Evolutionary conservation across 2,329 filamentous ascomycete species (phyloP), one percentile per base, ranked within the genome.

Genomic region (Helotiales sp.): DNA sequence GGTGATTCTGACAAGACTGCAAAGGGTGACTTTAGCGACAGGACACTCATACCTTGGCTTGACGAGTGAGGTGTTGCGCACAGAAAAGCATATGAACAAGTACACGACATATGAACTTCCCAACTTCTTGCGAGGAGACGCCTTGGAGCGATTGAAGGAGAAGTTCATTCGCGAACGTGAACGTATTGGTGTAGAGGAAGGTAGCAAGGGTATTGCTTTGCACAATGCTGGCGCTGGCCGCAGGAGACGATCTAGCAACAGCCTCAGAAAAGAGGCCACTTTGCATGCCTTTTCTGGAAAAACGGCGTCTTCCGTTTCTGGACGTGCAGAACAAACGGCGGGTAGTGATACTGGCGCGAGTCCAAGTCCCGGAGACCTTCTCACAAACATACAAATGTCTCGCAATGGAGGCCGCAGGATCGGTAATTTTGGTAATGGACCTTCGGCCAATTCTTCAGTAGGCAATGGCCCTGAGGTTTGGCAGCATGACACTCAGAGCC

Each of bases 41-140:
- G 96, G 93, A 0, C 96, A 97, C 82, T 92, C 92, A 63, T 99
- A 99, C 75, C 87, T 99, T 17, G 96, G 96, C 1, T 80, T 99
- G 49, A 97, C 93, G 0, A 92, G 90, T 45, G 96, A 99, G 75
- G 95, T 99, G 0, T 80, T 99, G 13, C 91, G 93, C 58, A 97
- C 94, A 0, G 96, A 99, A 77, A 93, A 92, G 77, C 90, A 93
- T 70, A 97, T 99, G 91, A 91, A 96, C 77, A 92, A 92, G 72
- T 97, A 93, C 77, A 97, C 95, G 0, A 91, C 89, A 22, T 96
- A 93, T 75, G 93, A 98, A 75, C 82, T 99, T 52, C 96, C 96
- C 0, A 97, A 97, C 73, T 91, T 96, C 67, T 83, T 99, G 7
- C 89, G 94, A 32, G 96, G 96, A 5, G 87, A 92, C 66, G 92